Evolutionary conservation across 2,329 filamentous ascomycete genomes (phyloP).

Genomic region (Colletotrichum plurivorum): DNA sequence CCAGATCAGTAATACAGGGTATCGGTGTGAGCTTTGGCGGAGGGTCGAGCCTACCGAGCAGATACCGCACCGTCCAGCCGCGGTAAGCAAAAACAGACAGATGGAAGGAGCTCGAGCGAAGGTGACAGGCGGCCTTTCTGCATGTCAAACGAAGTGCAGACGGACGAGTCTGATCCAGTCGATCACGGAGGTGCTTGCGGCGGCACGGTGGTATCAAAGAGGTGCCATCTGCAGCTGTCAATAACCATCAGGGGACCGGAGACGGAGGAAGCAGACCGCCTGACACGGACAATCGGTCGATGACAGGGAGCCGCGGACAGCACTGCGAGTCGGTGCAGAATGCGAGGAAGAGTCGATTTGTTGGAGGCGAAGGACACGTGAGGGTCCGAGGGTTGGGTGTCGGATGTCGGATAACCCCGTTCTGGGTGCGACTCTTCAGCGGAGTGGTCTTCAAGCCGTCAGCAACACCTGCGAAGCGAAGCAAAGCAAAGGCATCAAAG

Average conservation of each 20-base stretch:
- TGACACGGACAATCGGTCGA: constrained; percentile 14
- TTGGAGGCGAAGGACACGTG: neutral
- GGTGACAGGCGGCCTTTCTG: constrained; percentile 12
- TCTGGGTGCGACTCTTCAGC: constrained; percentile 15
- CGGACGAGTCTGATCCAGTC: constrained; percentile 23
- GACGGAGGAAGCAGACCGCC: neutral
- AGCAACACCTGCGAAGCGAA: neutral
- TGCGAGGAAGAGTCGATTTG: neutral
- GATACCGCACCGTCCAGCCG: no score
- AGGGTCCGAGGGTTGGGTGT: constrained; percentile 32
- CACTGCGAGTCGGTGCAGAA: neutral
- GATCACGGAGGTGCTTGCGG: constrained; percentile 16
- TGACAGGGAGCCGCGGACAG: constrained; percentile 10
- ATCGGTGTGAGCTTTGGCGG: no score
- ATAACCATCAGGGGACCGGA: neutral
- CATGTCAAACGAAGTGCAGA: constrained; percentile 26
- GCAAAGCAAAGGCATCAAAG: neutral
- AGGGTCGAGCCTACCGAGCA: no score
- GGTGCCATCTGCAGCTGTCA: constrained; percentile 21
- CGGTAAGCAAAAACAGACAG: no score
- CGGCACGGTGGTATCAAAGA: constrained; percentile 17
- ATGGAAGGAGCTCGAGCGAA: neutral
- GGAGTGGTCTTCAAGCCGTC: neutral
- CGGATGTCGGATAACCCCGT: constrained; percentile 22
- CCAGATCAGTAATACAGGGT: neutral